Conservation (phyloP, 192 early-diverging fungal species). For the Anaeromyces robustus region DNA sequence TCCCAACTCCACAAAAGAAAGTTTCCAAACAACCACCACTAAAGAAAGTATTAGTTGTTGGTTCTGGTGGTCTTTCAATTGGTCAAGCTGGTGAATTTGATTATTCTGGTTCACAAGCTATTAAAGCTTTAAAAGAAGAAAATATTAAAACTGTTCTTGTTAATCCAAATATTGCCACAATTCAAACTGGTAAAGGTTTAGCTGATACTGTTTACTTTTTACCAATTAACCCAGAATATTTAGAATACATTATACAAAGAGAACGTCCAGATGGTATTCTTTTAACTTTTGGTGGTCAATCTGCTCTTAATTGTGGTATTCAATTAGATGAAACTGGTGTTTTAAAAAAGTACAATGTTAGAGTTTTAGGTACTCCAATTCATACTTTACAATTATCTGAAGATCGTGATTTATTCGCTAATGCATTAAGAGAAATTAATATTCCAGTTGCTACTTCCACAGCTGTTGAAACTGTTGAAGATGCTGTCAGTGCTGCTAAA, state of each 20-base stretch:
- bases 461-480: constrained; percentile 73
- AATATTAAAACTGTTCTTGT: constrained; percentile 86
- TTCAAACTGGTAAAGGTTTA: constrained; percentile 85
- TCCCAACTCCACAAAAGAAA: not conserved
- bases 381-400: constrained; percentile 78
- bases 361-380: constrained; percentile 91
- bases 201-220: constrained; percentile 93
- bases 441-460: constrained; percentile 82
- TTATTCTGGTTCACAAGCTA: constrained; percentile 93
- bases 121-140: constrained; percentile 89
- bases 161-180: constrained; percentile 98
- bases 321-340: constrained; percentile 69
- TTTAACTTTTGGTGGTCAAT: constrained; percentile 94
- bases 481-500: constrained; percentile 67
- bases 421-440: constrained; percentile 72
- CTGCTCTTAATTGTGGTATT: constrained; percentile 88
- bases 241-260: constrained; percentile 78
- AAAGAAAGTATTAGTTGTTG: constrained; percentile 77
- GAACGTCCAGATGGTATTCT: constrained; percentile 92
- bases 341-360: constrained; percentile 63
- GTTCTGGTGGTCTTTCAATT: constrained; percentile 87
- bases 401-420: constrained; percentile 90
- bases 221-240: constrained; percentile 81
- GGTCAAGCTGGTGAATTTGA: constrained; percentile 99
- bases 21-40: constrained; percentile 8